Conservation (phyloP, 768 basidiomycete genomes). For the Guyanaporus albipodus region DNA sequence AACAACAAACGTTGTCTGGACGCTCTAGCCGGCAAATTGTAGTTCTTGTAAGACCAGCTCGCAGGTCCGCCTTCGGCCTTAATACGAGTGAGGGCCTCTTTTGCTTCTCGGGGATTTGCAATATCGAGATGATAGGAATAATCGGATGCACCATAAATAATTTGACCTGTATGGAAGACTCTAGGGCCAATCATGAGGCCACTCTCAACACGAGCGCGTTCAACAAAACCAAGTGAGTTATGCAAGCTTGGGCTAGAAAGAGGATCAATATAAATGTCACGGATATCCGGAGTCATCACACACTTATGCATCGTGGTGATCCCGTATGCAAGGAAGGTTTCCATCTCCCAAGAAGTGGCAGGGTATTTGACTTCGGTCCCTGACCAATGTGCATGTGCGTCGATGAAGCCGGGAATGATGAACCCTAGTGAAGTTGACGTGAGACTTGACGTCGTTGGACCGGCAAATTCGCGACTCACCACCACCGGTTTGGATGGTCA, state of each 20-base stretch:
- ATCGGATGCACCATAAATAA: slow-evolving; percentile 43
- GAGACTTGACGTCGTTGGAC: background rate
- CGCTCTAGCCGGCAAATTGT: slow-evolving; percentile 64
- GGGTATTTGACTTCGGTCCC: slow-evolving; percentile 53
- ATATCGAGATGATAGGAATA: slow-evolving; percentile 68
- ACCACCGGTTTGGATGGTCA: slow-evolving; percentile 55
- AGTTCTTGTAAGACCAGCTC: slow-evolving; percentile 76
- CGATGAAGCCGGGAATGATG: slow-evolving; percentile 69
- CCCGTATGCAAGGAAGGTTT: slow-evolving; percentile 72
- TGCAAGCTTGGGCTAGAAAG: slow-evolving; percentile 55
- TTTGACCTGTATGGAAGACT: slow-evolving; percentile 65
- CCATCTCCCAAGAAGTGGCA: slow-evolving; percentile 68
- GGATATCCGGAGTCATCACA: slow-evolving; percentile 10
- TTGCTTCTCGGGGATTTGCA: slow-evolving; percentile 56
- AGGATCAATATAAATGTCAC: background rate
- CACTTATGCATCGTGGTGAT: slow-evolving; percentile 77
- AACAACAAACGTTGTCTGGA: slow-evolving; percentile 63
- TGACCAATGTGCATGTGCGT: slow-evolving; percentile 73
- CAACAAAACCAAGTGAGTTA: slow-evolving; percentile 58
- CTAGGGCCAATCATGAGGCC: slow-evolving; percentile 67
- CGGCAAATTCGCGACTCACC: slow-evolving; percentile 37
- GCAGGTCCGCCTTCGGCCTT: slow-evolving; percentile 69
- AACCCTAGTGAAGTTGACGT: slow-evolving; percentile 40
- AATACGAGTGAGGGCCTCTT: slow-evolving; percentile 61
- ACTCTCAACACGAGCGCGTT: slow-evolving; percentile 65